Conservation (phyloP, 495 filamentous ascomycete species). For the Penicillium mononematosum region DNA sequence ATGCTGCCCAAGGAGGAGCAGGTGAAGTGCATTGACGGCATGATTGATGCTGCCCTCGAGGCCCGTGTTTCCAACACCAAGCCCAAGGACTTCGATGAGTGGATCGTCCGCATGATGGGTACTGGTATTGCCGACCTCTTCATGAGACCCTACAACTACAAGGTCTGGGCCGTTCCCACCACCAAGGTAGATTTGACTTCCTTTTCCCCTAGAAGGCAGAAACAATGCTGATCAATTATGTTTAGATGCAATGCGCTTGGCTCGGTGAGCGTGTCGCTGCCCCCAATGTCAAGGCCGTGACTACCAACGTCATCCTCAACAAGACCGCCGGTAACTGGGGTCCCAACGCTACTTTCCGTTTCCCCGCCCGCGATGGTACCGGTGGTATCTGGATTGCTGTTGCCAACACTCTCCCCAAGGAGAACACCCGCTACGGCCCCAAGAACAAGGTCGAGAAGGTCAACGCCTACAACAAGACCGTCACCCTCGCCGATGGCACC, state of each 20-base stretch:
- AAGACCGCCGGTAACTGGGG: constrained; percentile 98
- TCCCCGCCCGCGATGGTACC: constrained; percentile 92
- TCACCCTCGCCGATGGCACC: constrained; percentile 79
- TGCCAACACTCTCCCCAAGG: constrained; percentile 85
- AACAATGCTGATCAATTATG: not conserved
- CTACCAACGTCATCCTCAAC: constrained; percentile 90
- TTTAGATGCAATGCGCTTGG: constrained; percentile 98
- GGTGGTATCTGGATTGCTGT: constrained; percentile 99
- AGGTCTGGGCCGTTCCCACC: constrained; percentile 98
- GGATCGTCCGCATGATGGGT: constrained; percentile 94
- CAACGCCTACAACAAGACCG: constrained; percentile 77
- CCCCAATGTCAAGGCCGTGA: constrained; percentile 93
- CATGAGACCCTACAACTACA: constrained; percentile 99
- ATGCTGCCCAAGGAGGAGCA: constrained; percentile 98
- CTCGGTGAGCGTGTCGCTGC: constrained; percentile 98
- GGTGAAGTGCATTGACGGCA: constrained; percentile 89
- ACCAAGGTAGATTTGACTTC: constrained; percentile 68
- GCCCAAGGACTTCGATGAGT: constrained; percentile 96
- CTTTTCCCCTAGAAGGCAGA: not conserved
- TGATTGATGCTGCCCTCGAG: constrained; percentile 93
- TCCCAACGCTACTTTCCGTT: constrained; percentile 97
- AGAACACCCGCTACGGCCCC: constrained; percentile 87
- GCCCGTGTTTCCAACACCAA: constrained; percentile 82
- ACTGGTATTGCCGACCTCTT: constrained; percentile 89
- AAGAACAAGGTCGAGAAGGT: constrained; percentile 82